Evolutionary conservation across 2,329 filamentous ascomycete genomes (phyloP), one percentile per base, ranked within the genome.

Genomic region (Pseudogymnoascus sp.): DNA sequence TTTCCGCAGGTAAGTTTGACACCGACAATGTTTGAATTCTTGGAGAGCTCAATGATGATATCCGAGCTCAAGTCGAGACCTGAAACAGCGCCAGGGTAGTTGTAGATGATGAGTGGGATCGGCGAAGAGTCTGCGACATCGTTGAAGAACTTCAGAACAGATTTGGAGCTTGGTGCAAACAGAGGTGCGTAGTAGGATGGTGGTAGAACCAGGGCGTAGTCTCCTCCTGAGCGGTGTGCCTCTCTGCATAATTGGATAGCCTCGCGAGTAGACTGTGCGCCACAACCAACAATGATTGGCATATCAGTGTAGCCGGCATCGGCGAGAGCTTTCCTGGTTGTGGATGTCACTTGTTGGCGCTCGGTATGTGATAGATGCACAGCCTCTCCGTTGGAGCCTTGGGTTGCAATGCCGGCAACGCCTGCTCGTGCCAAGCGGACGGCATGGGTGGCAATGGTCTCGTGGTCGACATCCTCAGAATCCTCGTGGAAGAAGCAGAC

Each of bases 1-100:
- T 91, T 95, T 68, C 90, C 91, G 74, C 91, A 95, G 42, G 91
- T 96, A 79, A 96, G 94, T 76, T 96, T 96, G 64, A 91, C 92
- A 66, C 91, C 91, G 67, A 91, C 80, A 70, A 96, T 91, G 78
- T 96, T 95, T 69, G 87, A 85, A 76, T 95, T 91, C 72, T 85
- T 78, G 44, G 88, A 88, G 59, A 96, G 84, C 74, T 83, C 82
- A 77, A 94, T 91, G 71, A 96, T 85, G 67, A 92, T 81, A 73
- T 96, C 91, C 66, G 89, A 92, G 79, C 92, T 90, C 83, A 96
- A 87, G 75, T 96, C 91, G 73, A 95, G 88, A 63, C 91, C 91
- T 8, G 90, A 84, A 7, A 94, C 91, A 59, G 90, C 91, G 62
- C 90, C 91, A 0, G 91, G 92, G 78, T 94, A 96, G 80, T 95